These are phyloP conservation scores for Phytophthora rubi DNA, from an alignment of 352 stramenopile genomes.

Conservation along the genomic window DNA sequence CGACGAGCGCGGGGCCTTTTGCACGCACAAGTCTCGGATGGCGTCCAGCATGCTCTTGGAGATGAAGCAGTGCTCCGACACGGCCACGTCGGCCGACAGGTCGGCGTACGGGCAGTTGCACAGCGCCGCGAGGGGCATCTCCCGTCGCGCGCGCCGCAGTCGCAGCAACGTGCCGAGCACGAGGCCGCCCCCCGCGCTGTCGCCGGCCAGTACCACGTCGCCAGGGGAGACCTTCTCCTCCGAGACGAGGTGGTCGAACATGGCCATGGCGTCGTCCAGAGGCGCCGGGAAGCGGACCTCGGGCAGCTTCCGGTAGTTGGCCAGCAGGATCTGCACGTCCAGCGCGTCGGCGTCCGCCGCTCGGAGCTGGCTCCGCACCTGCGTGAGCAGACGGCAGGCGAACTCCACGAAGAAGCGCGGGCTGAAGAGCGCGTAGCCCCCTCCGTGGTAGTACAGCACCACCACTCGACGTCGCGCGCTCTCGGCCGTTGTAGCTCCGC, in stretches of 20 bases:
- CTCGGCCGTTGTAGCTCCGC: background rate
- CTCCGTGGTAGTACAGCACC: slow-evolving; percentile 68
- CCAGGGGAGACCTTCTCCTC: slow-evolving; percentile 32
- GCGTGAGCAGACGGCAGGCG: slow-evolving; percentile 41
- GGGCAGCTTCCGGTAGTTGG: slow-evolving; percentile 73
- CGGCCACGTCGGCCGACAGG: slow-evolving; percentile 34
- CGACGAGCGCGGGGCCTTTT: slow-evolving; percentile 10
- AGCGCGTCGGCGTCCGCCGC: background rate
- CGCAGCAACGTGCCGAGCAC: slow-evolving; percentile 52
- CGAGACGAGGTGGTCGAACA: slow-evolving; percentile 52
- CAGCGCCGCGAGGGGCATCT: slow-evolving; percentile 45
- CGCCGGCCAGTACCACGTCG: slow-evolving; percentile 51
- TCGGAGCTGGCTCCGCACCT: slow-evolving; percentile 25
- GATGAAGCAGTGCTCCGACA: slow-evolving; percentile 59
- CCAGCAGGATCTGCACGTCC: slow-evolving; percentile 60
- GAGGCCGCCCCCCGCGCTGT: slow-evolving; percentile 61
- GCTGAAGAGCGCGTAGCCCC: slow-evolving; percentile 60
- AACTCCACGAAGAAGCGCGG: slow-evolving; percentile 65
- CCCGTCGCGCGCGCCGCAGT: slow-evolving; percentile 29
- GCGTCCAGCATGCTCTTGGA: slow-evolving; percentile 44
- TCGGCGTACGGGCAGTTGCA: slow-evolving; percentile 62
- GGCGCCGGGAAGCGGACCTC: slow-evolving; percentile 48
- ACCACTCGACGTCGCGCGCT: slow-evolving; percentile 24
- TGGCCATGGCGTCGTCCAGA: slow-evolving; percentile 54
- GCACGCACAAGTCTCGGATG: slow-evolving; percentile 44